A percentile compares a stretch with the other conserved stretches of the same genome.
Conservation (phyloP, 805 yeast genomes). For the Maudiozyma bulderi region DNA sequence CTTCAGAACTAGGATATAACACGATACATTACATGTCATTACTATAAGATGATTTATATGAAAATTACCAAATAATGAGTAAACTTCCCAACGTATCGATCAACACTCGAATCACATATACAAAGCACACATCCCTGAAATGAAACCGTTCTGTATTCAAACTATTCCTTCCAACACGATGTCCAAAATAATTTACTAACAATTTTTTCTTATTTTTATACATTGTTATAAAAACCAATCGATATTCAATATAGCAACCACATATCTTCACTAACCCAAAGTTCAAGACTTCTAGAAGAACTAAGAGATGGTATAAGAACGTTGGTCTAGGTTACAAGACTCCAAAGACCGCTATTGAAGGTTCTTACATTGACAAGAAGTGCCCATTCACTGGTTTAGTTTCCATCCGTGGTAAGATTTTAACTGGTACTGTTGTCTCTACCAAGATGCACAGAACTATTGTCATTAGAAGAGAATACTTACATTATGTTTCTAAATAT, state of each 20-base stretch:
- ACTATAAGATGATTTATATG: too few species aligned
- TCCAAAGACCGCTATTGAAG: slow-evolving; percentile 97
- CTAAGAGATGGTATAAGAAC: slow-evolving; percentile 99
- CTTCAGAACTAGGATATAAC: too few species aligned
- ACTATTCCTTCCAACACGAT: too few species aligned
- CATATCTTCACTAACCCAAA: slow-evolving; percentile 99
- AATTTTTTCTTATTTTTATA: background rate
- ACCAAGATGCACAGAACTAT: slow-evolving; percentile 99
- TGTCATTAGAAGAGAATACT: slow-evolving; percentile 99
- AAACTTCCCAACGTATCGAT: too few species aligned
- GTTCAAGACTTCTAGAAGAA: slow-evolving; percentile 94
- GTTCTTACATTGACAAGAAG: slow-evolving; percentile 98
- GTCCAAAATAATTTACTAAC: too few species aligned
- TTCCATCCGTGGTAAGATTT: slow-evolving; percentile 98
- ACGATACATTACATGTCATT: too few species aligned
- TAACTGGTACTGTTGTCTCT: slow-evolving; percentile 98
- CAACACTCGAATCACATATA: too few species aligned
- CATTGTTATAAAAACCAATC: too few species aligned
- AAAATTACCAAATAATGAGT: too few species aligned
- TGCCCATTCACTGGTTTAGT: slow-evolving; percentile 97
- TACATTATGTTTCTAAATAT: slow-evolving; percentile 98
- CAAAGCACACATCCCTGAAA: too few species aligned
- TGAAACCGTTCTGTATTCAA: too few species aligned
- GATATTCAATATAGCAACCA: slow-evolving; percentile 67
- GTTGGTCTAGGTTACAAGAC: slow-evolving; percentile 99